Evolutionary conservation across 306 rosid genomes (phyloP).

Genomic region (Sophora flavescens): DNA sequence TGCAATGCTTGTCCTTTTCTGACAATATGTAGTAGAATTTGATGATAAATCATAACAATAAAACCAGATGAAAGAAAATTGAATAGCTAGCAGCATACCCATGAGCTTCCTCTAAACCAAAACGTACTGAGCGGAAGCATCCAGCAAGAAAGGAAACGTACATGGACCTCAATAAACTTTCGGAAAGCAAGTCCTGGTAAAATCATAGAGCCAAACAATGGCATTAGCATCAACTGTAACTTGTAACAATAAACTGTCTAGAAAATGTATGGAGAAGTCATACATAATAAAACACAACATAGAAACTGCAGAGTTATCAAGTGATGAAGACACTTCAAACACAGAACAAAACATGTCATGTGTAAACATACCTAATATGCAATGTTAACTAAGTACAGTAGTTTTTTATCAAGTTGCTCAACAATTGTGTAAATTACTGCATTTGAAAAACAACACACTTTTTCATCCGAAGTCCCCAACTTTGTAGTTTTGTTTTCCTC

Average conservation of each 20-base stretch:
- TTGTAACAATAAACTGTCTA: conserved; percentile 19
- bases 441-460: background rate
- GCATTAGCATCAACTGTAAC: conserved; percentile 36
- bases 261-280: conserved; percentile 22
- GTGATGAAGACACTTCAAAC: conserved; percentile 23
- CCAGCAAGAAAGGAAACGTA: conserved; percentile 95
- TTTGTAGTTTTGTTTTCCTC: background rate
- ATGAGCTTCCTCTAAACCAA: conserved; percentile 94
- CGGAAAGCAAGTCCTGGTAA: conserved; percentile 74
- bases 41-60: conserved; percentile 42
- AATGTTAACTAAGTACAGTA: conserved; percentile 1
- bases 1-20: conserved; percentile 98
- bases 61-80: conserved; percentile 36
- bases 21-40: conserved; percentile 45
- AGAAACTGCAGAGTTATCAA: background rate
- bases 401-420: background rate
- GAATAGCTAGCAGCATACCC: conserved; percentile 71
- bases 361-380: conserved; percentile 2
- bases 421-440: background rate
- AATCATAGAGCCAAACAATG: conserved; percentile 41
- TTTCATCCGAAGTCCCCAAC: background rate
- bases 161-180: conserved; percentile 78
- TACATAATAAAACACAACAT: conserved; percentile 20
- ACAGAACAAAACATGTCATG: background rate
- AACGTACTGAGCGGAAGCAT: conserved; percentile 93